Evolutionary conservation across 495 filamentous ascomycete genomes (phyloP).

Genomic region (Amniculicola lignicola): DNA sequence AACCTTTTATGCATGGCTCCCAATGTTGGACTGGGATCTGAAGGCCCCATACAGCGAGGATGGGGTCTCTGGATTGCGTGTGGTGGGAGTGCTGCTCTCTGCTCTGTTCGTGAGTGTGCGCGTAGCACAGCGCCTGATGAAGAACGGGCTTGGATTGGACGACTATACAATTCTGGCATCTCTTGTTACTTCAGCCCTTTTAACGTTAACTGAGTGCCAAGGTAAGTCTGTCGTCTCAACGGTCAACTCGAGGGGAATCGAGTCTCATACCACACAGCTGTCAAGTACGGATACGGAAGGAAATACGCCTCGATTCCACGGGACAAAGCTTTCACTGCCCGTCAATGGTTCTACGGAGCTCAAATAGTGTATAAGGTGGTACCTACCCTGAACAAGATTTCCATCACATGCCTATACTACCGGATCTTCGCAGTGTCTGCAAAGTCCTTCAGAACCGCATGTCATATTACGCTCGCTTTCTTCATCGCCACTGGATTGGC

Average conservation of each 20-base stretch:
- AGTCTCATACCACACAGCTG: background rate
- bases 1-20: background rate
- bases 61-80: conserved; percentile 5
- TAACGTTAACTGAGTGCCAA: background rate
- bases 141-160: background rate
- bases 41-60: conserved; percentile 2
- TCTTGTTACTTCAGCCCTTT: background rate
- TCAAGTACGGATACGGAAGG: background rate
- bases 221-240: background rate
- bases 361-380: conserved; percentile 2
- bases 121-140: background rate
- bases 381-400: background rate
- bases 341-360: background rate
- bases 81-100: background rate
- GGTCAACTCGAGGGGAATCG: background rate
- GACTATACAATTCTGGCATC: background rate
- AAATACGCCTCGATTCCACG: background rate
- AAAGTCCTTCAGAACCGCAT: conserved; percentile 1
- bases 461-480: background rate
- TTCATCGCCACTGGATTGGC: conserved; percentile 2
- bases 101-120: background rate
- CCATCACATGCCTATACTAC: conserved; percentile 4
- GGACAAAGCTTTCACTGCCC: background rate
- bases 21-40: background rate
- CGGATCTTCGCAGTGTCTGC: conserved; percentile 6